A percentile compares a stretch with the other conserved stretches of the same genome.
phyloP scores from a whole-genome alignment of 2,329 filamentous ascomycete species.

The Arthrocladium fulminans region DNA sequence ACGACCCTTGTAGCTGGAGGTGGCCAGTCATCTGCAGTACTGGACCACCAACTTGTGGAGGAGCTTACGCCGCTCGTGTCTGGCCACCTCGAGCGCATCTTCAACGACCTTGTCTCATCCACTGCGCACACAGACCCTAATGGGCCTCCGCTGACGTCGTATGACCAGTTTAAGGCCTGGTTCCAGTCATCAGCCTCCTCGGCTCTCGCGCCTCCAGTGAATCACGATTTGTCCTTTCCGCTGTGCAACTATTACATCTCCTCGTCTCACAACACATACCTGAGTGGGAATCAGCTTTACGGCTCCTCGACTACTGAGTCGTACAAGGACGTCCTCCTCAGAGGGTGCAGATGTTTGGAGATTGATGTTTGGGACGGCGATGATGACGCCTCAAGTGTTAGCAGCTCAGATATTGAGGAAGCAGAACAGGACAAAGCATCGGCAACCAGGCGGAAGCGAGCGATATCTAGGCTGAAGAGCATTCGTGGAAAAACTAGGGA shows the following conservation, averaged over 20 bases:
- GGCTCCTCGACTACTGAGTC: slow-evolving; percentile 68
- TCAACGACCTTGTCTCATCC: slow-evolving; percentile 24
- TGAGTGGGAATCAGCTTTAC: slow-evolving; percentile 75
- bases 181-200: slow-evolving; percentile 35
- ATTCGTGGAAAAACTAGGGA: slow-evolving; percentile 1
- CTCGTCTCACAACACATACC: slow-evolving; percentile 90
- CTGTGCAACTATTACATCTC: slow-evolving; percentile 89
- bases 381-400: slow-evolving; percentile 28
- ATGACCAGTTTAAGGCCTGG: slow-evolving; percentile 40
- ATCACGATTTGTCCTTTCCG: slow-evolving; percentile 55
- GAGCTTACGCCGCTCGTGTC: slow-evolving; percentile 28
- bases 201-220: slow-evolving; percentile 36
- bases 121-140: slow-evolving; percentile 13
- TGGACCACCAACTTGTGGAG: slow-evolving; percentile 6
- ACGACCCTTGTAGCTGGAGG: slow-evolving; percentile 19
- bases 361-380: slow-evolving; percentile 89
- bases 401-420: slow-evolving; percentile 22
- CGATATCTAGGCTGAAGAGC: slow-evolving; percentile 10
- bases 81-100: slow-evolving; percentile 29
- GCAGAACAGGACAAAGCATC: slow-evolving; percentile 16
- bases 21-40: slow-evolving; percentile 16
- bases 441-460: slow-evolving; percentile 5
- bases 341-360: slow-evolving; percentile 81
- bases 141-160: slow-evolving; percentile 14
- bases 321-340: slow-evolving; percentile 66